phyloP scores from a whole-genome alignment of 192 early-diverging fungal species.

The Coemansia sp. region DNA sequence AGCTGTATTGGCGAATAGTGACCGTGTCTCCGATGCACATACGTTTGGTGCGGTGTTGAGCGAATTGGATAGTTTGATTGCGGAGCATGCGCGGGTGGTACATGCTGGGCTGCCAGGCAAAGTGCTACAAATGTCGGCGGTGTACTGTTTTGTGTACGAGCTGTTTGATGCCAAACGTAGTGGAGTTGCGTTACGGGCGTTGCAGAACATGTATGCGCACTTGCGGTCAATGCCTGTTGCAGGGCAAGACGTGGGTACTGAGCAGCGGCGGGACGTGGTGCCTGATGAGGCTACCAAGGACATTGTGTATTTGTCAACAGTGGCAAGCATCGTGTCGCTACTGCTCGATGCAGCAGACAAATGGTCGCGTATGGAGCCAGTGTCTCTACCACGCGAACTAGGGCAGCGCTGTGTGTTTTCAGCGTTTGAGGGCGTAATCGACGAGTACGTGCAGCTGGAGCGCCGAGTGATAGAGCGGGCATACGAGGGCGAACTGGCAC shows the following conservation, averaged over 20 bases:
- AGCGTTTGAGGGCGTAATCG: slow-evolving; percentile 38
- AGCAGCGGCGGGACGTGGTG: slow-evolving; percentile 11
- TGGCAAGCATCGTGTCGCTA: slow-evolving; percentile 32
- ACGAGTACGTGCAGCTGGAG: slow-evolving; percentile 43
- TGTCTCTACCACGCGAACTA: slow-evolving; percentile 14
- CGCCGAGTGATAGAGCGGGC: slow-evolving; percentile 38
- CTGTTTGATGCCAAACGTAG: slow-evolving; percentile 19
- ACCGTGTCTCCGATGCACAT: slow-evolving; percentile 16
- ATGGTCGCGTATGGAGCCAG: slow-evolving; percentile 32
- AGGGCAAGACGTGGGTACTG: not conserved
- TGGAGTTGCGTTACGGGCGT: slow-evolving; percentile 17
- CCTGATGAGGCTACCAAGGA: slow-evolving; percentile 46
- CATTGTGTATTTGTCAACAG: slow-evolving; percentile 39
- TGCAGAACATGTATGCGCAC: slow-evolving; percentile 27
- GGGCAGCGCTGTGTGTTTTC: slow-evolving; percentile 45
- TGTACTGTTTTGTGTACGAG: slow-evolving; percentile 31
- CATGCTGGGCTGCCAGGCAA: slow-evolving; percentile 21
- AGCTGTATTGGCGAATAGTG: slow-evolving; percentile 1
- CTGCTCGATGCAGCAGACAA: slow-evolving; percentile 25
- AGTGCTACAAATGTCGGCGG: slow-evolving; percentile 16
- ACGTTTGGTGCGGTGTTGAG: slow-evolving; percentile 34
- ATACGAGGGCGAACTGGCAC: slow-evolving; percentile 26
- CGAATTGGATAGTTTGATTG: slow-evolving; percentile 19
- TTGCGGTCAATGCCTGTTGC: slow-evolving; percentile 32
- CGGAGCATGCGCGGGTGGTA: slow-evolving; percentile 34